phyloP scores from a whole-genome alignment of 2,329 filamentous ascomycete species.

The Aspergillus persii region DNA sequence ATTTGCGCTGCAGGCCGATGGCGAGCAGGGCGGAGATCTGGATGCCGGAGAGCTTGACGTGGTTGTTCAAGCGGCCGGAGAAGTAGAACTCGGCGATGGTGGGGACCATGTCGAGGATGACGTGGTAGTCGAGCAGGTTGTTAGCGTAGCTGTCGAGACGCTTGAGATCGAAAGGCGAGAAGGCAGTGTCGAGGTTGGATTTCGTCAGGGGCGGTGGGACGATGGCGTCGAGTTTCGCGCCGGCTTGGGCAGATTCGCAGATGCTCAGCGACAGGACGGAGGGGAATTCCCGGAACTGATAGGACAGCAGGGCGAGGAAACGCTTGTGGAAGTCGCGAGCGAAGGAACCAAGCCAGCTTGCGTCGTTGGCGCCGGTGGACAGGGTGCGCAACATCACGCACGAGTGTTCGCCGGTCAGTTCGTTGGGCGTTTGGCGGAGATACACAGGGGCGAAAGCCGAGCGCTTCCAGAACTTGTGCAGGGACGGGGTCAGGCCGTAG shows the following conservation, averaged over 20 bases:
- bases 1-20: conserved; percentile 86
- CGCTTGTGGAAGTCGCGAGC: conserved; percentile 89
- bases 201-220: conserved; percentile 63
- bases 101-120: conserved; percentile 90
- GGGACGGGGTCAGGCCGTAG: conserved; percentile 80
- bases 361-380: conserved; percentile 58
- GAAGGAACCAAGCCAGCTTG: conserved; percentile 85
- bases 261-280: conserved; percentile 78
- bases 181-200: conserved; percentile 68
- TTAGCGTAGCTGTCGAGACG: conserved; percentile 92
- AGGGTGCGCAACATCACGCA: conserved; percentile 94
- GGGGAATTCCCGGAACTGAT: conserved; percentile 83
- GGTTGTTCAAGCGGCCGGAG: conserved; percentile 65
- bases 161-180: conserved; percentile 93
- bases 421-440: conserved; percentile 90
- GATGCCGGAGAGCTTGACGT: conserved; percentile 72
- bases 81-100: conserved; percentile 82
- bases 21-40: conserved; percentile 87
- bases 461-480: conserved; percentile 98
- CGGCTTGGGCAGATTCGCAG: conserved; percentile 76
- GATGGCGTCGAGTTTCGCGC: conserved; percentile 65
- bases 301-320: conserved; percentile 87
- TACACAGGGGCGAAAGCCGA: conserved; percentile 85
- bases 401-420: conserved; percentile 94
- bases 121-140: conserved; percentile 96